phyloP scores from a whole-genome alignment of 208 protist genomes.

The Histomonas meleagridis region DNA sequence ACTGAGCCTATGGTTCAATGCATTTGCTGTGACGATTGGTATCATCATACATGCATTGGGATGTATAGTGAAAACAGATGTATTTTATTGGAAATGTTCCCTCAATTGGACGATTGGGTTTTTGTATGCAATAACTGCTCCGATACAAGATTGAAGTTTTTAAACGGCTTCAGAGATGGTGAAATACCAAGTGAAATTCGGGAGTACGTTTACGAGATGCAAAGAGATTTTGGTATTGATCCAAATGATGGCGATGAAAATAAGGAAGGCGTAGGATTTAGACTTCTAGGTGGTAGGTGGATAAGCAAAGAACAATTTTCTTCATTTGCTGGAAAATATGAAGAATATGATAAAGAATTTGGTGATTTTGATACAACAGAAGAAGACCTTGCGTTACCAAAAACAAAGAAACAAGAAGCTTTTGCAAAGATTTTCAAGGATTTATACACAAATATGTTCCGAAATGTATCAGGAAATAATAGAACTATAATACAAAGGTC shows the following conservation, averaged over 20 bases:
- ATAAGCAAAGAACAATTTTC: neutral
- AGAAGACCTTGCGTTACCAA: neutral
- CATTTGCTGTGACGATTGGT: neutral
- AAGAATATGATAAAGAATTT: neutral
- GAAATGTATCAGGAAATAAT: neutral
- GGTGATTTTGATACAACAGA: neutral
- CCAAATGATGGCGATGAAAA: neutral
- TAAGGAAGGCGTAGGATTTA: neutral
- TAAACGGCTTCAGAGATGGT: neutral
- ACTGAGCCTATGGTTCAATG: neutral
- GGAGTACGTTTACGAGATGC: neutral
- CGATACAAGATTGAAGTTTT: neutral
- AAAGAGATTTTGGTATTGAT: neutral
- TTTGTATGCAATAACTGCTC: neutral
- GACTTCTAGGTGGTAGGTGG: neutral
- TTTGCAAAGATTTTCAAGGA: neutral
- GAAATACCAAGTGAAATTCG: neutral
- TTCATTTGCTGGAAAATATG: neutral
- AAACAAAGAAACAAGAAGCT: neutral
- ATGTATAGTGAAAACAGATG: neutral
- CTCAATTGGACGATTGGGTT: neutral
- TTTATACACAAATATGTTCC: neutral
- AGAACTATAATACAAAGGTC: neutral
- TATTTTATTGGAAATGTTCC: neutral
- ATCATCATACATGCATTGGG: neutral